Percentiles rank a stretch among this genome's conserved stretches.
Evolutionary conservation across 176 grass and related monocot species (phyloP).

Genomic region (Oryza glaberrima): DNA sequence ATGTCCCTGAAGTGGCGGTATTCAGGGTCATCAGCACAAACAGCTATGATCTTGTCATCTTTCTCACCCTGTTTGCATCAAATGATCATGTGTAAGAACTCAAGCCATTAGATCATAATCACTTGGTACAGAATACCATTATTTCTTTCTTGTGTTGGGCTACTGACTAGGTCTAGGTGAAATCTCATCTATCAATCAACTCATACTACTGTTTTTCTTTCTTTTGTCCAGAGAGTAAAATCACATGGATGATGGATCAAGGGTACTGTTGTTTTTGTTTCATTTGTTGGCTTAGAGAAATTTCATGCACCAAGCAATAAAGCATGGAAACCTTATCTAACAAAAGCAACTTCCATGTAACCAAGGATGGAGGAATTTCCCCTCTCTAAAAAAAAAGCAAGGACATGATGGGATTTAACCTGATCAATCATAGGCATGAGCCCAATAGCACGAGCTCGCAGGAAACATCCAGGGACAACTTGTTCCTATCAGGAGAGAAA

Average conservation of each 20-base stretch:
- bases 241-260: neutral
- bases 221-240: neutral
- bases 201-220: neutral
- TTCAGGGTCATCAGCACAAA: slow-evolving; percentile 98
- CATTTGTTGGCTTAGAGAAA: neutral
- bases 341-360: slow-evolving; percentile 25
- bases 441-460: slow-evolving; percentile 96
- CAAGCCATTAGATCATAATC: slow-evolving; percentile 9
- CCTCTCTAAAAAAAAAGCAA: neutral
- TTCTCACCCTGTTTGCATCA: slow-evolving; percentile 76
- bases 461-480: slow-evolving; percentile 85
- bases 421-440: slow-evolving; percentile 99
- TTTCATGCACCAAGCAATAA: slow-evolving; percentile 7
- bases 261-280: neutral
- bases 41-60: slow-evolving; percentile 99
- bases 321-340: slow-evolving; percentile 8
- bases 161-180: neutral
- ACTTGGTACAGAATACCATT: neutral
- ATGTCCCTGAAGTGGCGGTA: slow-evolving; percentile 93
- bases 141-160: neutral
- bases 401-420: slow-evolving; percentile 45
- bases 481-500: slow-evolving; percentile 63
- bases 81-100: slow-evolving; percentile 39
- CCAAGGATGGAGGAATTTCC: slow-evolving; percentile 1
- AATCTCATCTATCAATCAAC: neutral